Base-by-base conservation (phyloP, 2,329 filamentous ascomycete genomes). In the Bipolaris gigantea region DNA sequence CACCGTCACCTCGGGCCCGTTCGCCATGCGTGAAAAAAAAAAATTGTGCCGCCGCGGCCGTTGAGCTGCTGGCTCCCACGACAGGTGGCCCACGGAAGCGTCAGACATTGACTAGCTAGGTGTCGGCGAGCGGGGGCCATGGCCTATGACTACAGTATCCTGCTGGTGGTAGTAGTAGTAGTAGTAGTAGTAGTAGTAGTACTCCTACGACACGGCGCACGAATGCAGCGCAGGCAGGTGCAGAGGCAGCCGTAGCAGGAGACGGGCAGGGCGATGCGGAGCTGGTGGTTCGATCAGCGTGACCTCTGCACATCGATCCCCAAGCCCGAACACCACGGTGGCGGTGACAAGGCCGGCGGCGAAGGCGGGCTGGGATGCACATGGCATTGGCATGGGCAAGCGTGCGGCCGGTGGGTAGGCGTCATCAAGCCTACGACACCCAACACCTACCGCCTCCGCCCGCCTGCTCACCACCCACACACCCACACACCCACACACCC, bases 1-100 rank as follows among this genome's bases (percentile, higher is more conserved):
- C 48, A 36, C 42, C 30, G 27, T 48, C 40, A 54, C 55, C 46
- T 53, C 53, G 45, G 48, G 50, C 50, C 55, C 48, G 53, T 51
- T 60, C 53, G 50, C 56, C 57, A 50, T 53, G 51, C 54, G 46
- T 59, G 63, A 57, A 63, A 61, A 64, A 61, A 64, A 59, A 64
- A 59, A 57, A 63, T 56, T 67, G 67, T 36, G 19, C 43, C 32
- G 32, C 53, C 55, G 60, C 61, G 48, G 60, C 58, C 53, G 57
- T 59, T 57, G 54, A 58, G 52, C 52, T 53, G 56, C 58, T 57
- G n/a, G 8, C 27, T 25, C 57, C 55, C 50, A 54, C 61, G 52
- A 59, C 56, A 48, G 47, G 53, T 61, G 53, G 55, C 42, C 47
- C 45, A 41, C 21, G 15, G 39, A 27, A 41, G 35, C 15, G 35